Evolutionary conservation across 768 basidiomycete species (phyloP).

Genomic region (Termitomyces titanicus): DNA sequence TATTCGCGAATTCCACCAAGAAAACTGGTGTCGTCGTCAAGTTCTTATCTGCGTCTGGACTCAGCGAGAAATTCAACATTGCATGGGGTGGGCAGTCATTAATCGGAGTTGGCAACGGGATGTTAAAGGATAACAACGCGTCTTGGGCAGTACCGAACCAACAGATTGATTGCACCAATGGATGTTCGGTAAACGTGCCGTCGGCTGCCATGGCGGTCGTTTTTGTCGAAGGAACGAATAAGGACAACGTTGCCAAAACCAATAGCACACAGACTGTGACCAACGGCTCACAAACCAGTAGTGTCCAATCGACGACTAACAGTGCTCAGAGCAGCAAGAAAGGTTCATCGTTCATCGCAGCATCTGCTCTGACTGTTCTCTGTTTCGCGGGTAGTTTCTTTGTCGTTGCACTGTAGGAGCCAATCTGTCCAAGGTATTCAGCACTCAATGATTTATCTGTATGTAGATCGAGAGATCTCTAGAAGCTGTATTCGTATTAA

Average conservation of each 20-base stretch:
- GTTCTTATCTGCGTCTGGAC: conserved; percentile 42
- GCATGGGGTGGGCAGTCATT: conserved; percentile 58
- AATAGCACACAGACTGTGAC: not conserved
- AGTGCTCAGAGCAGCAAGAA: not conserved
- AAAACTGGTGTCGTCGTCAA: conserved; percentile 36
- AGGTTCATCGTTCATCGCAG: not conserved
- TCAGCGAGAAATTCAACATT: conserved; percentile 50
- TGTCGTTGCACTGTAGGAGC: not conserved
- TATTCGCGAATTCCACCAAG: conserved; percentile 17
- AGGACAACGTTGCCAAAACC: not conserved
- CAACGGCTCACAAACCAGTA: not conserved
- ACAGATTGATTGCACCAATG: conserved; percentile 36
- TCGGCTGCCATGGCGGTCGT: conserved; percentile 46
- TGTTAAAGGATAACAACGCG: conserved; percentile 23
- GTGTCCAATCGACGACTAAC: no score
- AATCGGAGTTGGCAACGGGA: conserved; percentile 37
- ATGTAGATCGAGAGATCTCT: no score
- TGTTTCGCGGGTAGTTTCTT: not conserved
- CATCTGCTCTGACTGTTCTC: not conserved
- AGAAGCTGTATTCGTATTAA: no score
- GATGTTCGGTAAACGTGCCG: conserved; percentile 45
- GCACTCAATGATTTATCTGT: not conserved
- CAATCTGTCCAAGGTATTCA: not conserved
- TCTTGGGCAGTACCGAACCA: conserved; percentile 33
- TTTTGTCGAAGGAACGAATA: conserved; percentile 22